These are phyloP conservation scores for Penicillium cataractarum DNA, from an alignment of 495 filamentous ascomycete species.

Conservation along the genomic window DNA sequence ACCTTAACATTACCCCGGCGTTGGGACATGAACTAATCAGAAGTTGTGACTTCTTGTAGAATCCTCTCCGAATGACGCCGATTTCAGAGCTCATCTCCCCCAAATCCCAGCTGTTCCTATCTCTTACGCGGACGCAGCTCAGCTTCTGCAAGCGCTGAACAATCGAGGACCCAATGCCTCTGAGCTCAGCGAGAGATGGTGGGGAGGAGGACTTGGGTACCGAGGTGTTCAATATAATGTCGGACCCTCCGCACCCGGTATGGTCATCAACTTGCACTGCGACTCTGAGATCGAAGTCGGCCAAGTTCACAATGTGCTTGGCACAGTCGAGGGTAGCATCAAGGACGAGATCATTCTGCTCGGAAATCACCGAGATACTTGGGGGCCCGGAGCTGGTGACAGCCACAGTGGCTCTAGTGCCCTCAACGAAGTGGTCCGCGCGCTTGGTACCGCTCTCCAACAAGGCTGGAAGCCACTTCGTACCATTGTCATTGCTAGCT, in stretches of 20 bases:
- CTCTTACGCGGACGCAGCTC: slow-evolving; percentile 76
- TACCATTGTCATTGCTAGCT: too few species aligned
- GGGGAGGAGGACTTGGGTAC: slow-evolving; percentile 65
- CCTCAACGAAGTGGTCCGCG: slow-evolving; percentile 71
- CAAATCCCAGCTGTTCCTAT: slow-evolving; percentile 83
- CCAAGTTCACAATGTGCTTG: slow-evolving; percentile 81
- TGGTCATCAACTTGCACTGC: slow-evolving; percentile 72
- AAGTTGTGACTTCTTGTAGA: slow-evolving; percentile 65
- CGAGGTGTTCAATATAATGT: slow-evolving; percentile 78
- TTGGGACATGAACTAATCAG: slow-evolving; percentile 30
- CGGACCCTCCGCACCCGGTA: slow-evolving; percentile 68
- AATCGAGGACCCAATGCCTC: slow-evolving; percentile 69
- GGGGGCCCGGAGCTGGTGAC: slow-evolving; percentile 73
- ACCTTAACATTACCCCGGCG: too few species aligned
- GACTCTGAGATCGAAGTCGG: slow-evolving; percentile 75
- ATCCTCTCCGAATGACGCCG: too few species aligned
- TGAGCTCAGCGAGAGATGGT: slow-evolving; percentile 65
- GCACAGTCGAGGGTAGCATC: slow-evolving; percentile 77
- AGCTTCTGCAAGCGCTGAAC: slow-evolving; percentile 77
- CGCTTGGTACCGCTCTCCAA: slow-evolving; percentile 64
- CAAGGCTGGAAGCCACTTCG: slow-evolving; percentile 68
- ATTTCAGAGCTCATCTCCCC: slow-evolving; percentile 58
- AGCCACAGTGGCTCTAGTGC: slow-evolving; percentile 77
- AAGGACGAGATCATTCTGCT: slow-evolving; percentile 74
- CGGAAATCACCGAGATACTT: slow-evolving; percentile 84